Percentiles rank a stretch among this genome's conserved stretches.
Conservation (phyloP, 176 grass and related monocot genomes). For the Bolboschoenus planiculmis region DNA sequence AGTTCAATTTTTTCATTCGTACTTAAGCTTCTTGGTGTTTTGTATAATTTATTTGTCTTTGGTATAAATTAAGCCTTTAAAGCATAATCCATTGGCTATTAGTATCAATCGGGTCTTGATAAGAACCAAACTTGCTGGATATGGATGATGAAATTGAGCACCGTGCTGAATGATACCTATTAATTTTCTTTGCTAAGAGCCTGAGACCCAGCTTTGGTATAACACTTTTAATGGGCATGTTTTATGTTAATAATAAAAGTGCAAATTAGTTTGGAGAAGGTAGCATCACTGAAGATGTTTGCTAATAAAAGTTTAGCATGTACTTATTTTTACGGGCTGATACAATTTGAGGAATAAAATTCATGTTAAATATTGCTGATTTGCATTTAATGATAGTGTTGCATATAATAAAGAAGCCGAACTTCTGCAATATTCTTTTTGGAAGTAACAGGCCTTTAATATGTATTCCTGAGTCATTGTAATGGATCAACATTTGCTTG, state of each 20-base stretch:
- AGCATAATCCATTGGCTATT: neutral
- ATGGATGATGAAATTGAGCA: neutral
- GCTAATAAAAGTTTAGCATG: neutral
- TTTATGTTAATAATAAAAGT: no score
- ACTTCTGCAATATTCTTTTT: neutral
- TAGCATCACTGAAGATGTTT: neutral
- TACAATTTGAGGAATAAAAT: neutral
- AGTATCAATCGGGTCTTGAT: neutral
- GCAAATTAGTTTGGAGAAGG: neutral
- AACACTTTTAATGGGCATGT: neutral
- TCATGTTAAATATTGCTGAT: neutral
- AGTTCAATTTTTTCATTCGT: conserved; percentile 24
- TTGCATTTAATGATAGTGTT: neutral
- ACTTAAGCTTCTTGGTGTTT: conserved; percentile 4
- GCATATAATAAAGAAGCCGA: neutral
- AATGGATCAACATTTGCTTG: neutral
- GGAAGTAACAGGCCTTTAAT: neutral
- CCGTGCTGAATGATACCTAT: neutral
- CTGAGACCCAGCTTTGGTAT: neutral
- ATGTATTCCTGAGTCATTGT: neutral
- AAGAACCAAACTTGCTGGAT: neutral
- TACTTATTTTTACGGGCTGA: neutral
- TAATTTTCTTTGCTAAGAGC: no score
- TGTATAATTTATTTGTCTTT: conserved; percentile 12
- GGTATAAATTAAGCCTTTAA: neutral